These are phyloP conservation scores for Hypericum perforatum DNA, from an alignment of 345 rosid species.

Conservation along the genomic window DNA sequence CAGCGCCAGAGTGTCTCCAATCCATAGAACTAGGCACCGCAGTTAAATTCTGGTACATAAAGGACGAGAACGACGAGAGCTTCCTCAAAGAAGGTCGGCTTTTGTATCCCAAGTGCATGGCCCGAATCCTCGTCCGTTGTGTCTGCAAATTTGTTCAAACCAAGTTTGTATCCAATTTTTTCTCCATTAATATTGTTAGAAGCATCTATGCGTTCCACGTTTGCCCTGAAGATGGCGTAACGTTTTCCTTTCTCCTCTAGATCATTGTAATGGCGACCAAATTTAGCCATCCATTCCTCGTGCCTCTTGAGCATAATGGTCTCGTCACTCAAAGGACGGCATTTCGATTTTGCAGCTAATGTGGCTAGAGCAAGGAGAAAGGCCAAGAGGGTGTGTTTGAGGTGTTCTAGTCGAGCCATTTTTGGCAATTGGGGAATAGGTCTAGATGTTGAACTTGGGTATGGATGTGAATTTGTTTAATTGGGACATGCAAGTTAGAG, in stretches of 20 bases:
- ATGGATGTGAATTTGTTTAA: too few species aligned
- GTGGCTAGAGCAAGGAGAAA: not conserved
- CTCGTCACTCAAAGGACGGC: not conserved
- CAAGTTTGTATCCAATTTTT: slow-evolving; percentile 15
- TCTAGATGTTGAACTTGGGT: not conserved
- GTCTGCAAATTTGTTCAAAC: slow-evolving; percentile 44
- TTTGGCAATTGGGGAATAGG: not conserved
- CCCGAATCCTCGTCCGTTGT: slow-evolving; percentile 35
- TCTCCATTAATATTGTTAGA: slow-evolving; percentile 24
- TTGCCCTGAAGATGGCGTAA: slow-evolving; percentile 31
- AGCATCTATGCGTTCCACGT: slow-evolving; percentile 26
- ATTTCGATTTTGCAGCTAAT: not conserved
- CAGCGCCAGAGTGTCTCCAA: slow-evolving; percentile 40
- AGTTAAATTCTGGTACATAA: slow-evolving; percentile 17
- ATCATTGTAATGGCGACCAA: slow-evolving; percentile 8
- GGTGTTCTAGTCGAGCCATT: not conserved
- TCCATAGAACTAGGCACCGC: slow-evolving; percentile 21
- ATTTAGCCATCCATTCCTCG: not conserved
- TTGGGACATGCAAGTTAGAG: too few species aligned
- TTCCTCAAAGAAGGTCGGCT: not conserved
- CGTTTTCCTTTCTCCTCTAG: slow-evolving; percentile 25
- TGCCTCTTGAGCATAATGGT: not conserved
- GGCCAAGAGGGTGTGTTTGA: not conserved
- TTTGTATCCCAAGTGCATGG: slow-evolving; percentile 22
- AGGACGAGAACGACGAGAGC: slow-evolving; percentile 1